phyloP scores from a whole-genome alignment of 2,329 filamentous ascomycete genomes.

The Cytospora paraplurivora region DNA sequence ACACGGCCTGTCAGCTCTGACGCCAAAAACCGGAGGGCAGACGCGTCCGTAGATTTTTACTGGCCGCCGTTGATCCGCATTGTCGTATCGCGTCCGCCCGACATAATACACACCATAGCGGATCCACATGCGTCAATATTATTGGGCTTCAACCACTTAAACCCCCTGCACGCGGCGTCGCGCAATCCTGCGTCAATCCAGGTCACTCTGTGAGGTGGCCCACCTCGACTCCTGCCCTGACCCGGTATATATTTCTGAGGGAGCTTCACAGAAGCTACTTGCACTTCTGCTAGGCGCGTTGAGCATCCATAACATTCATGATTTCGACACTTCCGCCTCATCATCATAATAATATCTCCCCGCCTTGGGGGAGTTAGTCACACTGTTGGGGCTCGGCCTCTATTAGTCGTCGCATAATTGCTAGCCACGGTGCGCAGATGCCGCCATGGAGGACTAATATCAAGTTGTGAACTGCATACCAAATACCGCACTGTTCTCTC shows the following conservation, averaged over 20 bases:
- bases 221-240: conserved; percentile 24
- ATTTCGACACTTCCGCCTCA: conserved; percentile 20
- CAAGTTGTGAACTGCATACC: no score
- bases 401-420: no score
- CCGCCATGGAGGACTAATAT: no score
- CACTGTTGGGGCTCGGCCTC: not conserved
- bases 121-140: not conserved
- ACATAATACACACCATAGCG: conserved; percentile 8
- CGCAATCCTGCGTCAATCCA: conserved; percentile 15
- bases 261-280: conserved; percentile 11
- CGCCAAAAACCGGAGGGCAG: conserved; percentile 22
- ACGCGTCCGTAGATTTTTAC: conserved; percentile 10
- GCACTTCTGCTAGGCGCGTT: conserved; percentile 13
- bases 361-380: conserved; percentile 6
- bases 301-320: not conserved
- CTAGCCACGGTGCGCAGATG: no score
- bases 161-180: conserved; percentile 34
- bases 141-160: conserved; percentile 36
- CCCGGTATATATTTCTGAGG: not conserved
- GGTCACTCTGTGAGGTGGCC: conserved; percentile 29
- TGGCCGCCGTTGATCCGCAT: conserved; percentile 10
- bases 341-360: conserved; percentile 3
- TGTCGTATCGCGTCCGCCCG: not conserved
- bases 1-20: not conserved
- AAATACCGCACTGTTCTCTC: no score